Percentiles rank a stretch among this genome's conserved stretches.
phyloP scores from a whole-genome alignment of 345 rosid genomes.

The Hypericum androsaemum region DNA sequence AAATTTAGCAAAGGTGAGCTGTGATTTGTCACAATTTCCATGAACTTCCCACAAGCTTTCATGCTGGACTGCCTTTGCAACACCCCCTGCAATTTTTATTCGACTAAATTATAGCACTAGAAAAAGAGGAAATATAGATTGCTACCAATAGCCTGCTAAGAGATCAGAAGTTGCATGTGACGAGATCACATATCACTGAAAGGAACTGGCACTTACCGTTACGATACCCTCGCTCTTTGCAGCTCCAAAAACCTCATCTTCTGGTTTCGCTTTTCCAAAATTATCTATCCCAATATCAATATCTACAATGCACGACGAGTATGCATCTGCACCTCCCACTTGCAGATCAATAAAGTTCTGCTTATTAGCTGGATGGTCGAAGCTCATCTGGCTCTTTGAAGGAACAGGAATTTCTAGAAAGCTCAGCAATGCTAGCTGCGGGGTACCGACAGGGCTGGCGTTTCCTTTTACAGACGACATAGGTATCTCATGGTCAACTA shows the following conservation, averaged over 20 bases:
- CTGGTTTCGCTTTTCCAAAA: constrained; percentile 28
- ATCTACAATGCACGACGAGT: constrained; percentile 56
- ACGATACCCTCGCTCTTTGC: constrained; percentile 40
- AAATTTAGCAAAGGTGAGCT: constrained; percentile 18
- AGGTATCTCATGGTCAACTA: constrained; percentile 54
- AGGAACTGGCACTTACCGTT: constrained; percentile 30
- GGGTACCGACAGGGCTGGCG: constrained; percentile 23
- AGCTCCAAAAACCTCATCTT: constrained; percentile 33
- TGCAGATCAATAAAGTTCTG: constrained; percentile 55
- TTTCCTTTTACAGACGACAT: constrained; percentile 53
- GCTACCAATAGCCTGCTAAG: background rate
- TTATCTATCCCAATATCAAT: constrained; percentile 51
- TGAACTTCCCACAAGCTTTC: constrained; percentile 36
- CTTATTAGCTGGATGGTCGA: constrained; percentile 39
- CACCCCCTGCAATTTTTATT: constrained; percentile 51
- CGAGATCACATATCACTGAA: no score
- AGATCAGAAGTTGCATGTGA: background rate
- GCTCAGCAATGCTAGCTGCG: constrained; percentile 49
- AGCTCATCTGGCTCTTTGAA: constrained; percentile 35
- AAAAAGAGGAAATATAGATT: constrained; percentile 2
- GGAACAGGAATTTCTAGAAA: constrained; percentile 52
- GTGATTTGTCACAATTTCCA: constrained; percentile 21
- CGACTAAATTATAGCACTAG: constrained; percentile 9
- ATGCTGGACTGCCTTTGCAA: constrained; percentile 82
- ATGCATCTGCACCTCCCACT: constrained; percentile 42